phyloP scores from a whole-genome alignment of 1,284 basidiomycete species.

The Cryptococcus maquisensis region DNA sequence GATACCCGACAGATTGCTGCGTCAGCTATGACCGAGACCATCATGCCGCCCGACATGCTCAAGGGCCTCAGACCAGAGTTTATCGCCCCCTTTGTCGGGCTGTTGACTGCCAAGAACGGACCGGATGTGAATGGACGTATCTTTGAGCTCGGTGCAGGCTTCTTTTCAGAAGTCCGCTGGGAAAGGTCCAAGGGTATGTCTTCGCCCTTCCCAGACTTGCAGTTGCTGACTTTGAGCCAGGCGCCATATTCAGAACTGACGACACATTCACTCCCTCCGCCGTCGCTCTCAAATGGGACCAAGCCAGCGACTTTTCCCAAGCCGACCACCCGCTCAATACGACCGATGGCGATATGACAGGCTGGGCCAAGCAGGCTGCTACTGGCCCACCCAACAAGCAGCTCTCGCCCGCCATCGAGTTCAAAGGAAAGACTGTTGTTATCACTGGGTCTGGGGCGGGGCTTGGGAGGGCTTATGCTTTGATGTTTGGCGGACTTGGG shows the following conservation, averaged over 20 bases:
- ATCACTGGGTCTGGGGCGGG: constrained; percentile 92
- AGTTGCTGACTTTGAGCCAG: constrained; percentile 9
- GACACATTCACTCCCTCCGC: constrained; percentile 89
- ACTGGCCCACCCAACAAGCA: constrained; percentile 69
- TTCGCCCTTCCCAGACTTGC: background rate
- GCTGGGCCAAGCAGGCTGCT: constrained; percentile 61
- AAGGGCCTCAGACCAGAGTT: constrained; percentile 88
- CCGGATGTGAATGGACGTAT: constrained; percentile 80
- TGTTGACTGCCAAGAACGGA: constrained; percentile 51
- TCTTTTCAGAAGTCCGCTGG: constrained; percentile 87
- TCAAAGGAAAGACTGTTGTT: constrained; percentile 86
- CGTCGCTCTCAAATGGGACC: constrained; percentile 75
- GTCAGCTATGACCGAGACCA: constrained; percentile 86
- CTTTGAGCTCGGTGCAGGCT: constrained; percentile 94
- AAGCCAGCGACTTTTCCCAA: constrained; percentile 76
- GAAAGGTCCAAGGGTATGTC: constrained; percentile 74
- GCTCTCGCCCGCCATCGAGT: constrained; percentile 66
- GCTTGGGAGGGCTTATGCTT: constrained; percentile 85
- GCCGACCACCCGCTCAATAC: constrained; percentile 67
- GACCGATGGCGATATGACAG: constrained; percentile 63
- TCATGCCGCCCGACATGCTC: constrained; percentile 97
- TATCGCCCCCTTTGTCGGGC: constrained; percentile 86
- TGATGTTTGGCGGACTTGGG: constrained; percentile 84
- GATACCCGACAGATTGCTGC: constrained; percentile 66
- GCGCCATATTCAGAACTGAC: constrained; percentile 86